Evolutionary conservation across 2,329 filamentous ascomycete species (phyloP).

Genomic region (Sclerotinia minor): DNA sequence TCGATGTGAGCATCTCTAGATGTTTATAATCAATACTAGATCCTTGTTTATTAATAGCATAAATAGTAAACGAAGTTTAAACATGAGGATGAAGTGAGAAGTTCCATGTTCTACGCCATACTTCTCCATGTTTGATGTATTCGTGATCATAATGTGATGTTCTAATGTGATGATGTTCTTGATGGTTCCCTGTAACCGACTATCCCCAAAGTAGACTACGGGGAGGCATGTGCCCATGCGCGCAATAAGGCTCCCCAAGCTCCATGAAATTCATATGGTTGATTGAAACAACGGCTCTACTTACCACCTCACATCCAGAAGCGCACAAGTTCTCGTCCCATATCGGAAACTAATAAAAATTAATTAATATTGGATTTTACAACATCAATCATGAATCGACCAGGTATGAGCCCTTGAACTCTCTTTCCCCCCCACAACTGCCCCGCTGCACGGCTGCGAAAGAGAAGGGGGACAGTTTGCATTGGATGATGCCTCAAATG

Average conservation of each 20-base stretch:
- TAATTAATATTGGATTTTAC: not conserved
- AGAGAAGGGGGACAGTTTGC: constrained; percentile 23
- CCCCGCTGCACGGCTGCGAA: constrained; percentile 34
- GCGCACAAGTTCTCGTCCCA: constrained; percentile 19
- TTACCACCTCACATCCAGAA: constrained; percentile 8
- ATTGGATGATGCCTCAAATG: not conserved
- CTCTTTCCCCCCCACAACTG: constrained; percentile 34
- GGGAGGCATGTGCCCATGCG: constrained; percentile 25
- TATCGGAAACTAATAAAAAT: not conserved
- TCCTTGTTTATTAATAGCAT: not conserved
- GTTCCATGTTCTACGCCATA: not conserved
- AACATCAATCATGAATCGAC: constrained; percentile 39
- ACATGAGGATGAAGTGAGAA: not conserved
- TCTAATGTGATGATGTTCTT: too few relatives aligned
- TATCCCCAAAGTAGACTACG: constrained; percentile 25
- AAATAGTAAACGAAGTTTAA: not conserved
- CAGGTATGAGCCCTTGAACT: constrained; percentile 38
- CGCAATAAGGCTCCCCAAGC: constrained; percentile 24
- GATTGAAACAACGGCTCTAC: constrained; percentile 13
- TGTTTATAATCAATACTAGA: not conserved
- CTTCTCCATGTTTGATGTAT: not conserved
- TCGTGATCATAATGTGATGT: not conserved
- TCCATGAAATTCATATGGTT: constrained; percentile 25
- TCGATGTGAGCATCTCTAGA: not conserved
- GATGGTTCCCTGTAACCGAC: constrained; percentile 13